Evolutionary conservation across 2,329 filamentous ascomycete genomes (phyloP).

Genomic region (Trichoderma harzianum): DNA sequence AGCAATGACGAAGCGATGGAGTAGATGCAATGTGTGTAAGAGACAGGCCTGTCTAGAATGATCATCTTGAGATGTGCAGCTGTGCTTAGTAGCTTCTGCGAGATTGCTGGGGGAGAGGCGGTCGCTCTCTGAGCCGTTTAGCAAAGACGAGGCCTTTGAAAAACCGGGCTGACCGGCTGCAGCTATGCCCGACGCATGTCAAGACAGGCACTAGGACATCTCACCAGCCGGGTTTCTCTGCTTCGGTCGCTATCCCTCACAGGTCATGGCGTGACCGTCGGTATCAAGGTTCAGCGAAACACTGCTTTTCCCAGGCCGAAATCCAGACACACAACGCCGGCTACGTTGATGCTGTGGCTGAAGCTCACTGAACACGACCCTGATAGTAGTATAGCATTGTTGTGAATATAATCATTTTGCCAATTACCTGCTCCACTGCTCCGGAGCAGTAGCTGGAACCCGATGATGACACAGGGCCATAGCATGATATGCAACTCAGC

Average conservation of each 20-base stretch:
- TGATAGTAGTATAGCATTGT: not conserved
- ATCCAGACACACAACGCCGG: not conserved
- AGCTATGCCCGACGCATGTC: slow-evolving; percentile 14
- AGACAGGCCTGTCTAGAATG: not conserved
- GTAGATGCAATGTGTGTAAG: not conserved
- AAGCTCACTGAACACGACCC: not conserved
- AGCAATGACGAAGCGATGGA: not conserved
- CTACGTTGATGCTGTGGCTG: not conserved
- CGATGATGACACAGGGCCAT: not conserved
- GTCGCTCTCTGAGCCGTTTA: not conserved
- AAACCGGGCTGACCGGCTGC: slow-evolving; percentile 11
- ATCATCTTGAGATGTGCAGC: not conserved
- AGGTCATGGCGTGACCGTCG: slow-evolving; percentile 10
- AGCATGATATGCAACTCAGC: not conserved
- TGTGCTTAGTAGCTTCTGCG: not conserved
- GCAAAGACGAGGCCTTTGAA: not conserved
- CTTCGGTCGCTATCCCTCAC: not conserved
- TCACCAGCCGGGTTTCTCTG: not conserved
- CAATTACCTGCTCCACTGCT: not conserved
- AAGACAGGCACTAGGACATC: slow-evolving; percentile 7
- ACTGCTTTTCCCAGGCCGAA: not conserved
- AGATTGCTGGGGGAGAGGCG: not conserved
- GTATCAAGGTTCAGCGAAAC: slow-evolving; percentile 3
- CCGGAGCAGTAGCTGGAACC: not conserved
- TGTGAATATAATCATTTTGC: not conserved